Evolutionary conservation across 148 eudicot species (phyloP), one percentile per base, ranked within the genome.

Genomic region (Vaccinium macrocarpon): DNA sequence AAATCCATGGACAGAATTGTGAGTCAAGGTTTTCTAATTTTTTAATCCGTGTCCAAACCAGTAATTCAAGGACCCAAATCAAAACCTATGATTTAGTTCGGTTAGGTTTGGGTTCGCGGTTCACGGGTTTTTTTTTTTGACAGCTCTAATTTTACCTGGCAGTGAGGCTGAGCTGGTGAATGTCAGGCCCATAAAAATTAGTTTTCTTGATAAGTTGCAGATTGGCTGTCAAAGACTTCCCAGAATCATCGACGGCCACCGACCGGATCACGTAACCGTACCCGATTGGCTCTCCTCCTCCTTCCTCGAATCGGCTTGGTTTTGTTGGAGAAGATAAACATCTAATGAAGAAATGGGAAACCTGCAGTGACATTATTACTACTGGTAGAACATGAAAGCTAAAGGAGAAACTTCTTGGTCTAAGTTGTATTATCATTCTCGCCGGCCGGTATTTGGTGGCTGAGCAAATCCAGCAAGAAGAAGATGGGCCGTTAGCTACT

Each of bases 151-250:
- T 16, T 29, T 79, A 93, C 96, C 96, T 89, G 72, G 92, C 96
- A 59, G 86, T 88, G 52, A 93, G 92, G 46, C 46, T 78, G 76
- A 93, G 93, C 21, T 55, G 80, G 71, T 84, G 85, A 83, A 93
- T 79, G 77, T 93, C 94, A 35, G 90, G 85, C 14, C 94, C 96
- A 75, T 76, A 92, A 83, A 91, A 86, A 0, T 90, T 50, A n/a
- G 93, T 87, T 11, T 23, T 78, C 84, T 86, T 85, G 52, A 91
- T 77, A 55, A 91, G 89, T 76, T 89, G 77, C 4, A 93, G 90
- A 66, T 84, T 38, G 12, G 94, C 94, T 16, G 82, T 84, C 80
- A 93, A 71, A 2, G 89, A 78, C 14, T 52, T 49, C 1, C 61
- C 84, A 9, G 86, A 68, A 5, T 81, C 11, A 72, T 38, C 12